Percentiles rank a stretch among this genome's conserved stretches.
Evolutionary conservation across 2,329 filamentous ascomycete species (phyloP).

Genomic region (Fusarium nelsonii): DNA sequence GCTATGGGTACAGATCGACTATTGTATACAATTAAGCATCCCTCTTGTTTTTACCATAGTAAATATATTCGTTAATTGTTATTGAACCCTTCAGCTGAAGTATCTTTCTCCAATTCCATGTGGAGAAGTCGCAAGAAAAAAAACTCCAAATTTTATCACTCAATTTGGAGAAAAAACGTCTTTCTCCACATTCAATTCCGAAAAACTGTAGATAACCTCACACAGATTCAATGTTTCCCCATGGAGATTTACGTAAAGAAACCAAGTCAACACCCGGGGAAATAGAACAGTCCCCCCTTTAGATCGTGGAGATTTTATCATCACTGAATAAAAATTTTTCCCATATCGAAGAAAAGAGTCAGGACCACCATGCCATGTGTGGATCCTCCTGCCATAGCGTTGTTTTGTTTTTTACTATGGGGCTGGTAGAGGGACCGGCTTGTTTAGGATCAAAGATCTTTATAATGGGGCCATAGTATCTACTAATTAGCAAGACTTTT

Average conservation of each 20-base stretch:
- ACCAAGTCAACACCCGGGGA: conserved; percentile 14
- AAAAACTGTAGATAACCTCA: conserved; percentile 5
- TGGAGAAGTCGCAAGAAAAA: background rate
- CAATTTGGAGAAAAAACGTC: background rate
- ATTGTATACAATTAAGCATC: background rate
- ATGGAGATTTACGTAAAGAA: conserved; percentile 41
- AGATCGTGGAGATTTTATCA: conserved; percentile 21
- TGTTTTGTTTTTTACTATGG: conserved; percentile 22
- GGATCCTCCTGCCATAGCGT: conserved; percentile 21
- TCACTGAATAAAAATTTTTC: background rate
- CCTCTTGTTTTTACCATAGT: background rate
- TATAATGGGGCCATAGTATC: conserved; percentile 27
- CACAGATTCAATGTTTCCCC: conserved; percentile 25
- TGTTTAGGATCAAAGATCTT: conserved; percentile 5
- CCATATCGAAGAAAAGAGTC: conserved; percentile 11
- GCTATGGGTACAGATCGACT: background rate
- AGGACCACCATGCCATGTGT: conserved; percentile 25
- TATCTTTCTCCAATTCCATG: conserved; percentile 8
- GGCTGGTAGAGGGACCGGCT: conserved; percentile 7
- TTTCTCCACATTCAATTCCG: conserved; percentile 9
- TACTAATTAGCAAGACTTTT: conserved; percentile 19
- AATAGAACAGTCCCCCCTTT: background rate
- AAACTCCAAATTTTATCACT: background rate
- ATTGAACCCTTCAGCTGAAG: background rate
- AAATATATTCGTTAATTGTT: background rate